Base-by-base conservation (phyloP, 768 basidiomycete species). In the Atractiella rhizophila region DNA sequence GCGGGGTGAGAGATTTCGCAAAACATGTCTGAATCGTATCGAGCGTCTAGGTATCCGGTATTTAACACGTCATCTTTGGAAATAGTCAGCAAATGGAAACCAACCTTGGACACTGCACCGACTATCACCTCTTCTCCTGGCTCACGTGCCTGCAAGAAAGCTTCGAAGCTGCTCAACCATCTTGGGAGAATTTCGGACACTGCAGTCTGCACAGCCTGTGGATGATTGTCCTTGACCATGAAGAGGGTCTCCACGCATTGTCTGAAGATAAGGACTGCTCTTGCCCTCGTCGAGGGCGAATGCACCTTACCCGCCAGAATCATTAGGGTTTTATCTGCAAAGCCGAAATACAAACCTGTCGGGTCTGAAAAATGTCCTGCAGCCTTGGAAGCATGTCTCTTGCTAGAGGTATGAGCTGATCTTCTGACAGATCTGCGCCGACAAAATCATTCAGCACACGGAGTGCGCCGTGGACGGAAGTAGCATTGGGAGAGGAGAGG, bases 381-480 rank as follows among this genome's bases (percentile, higher is more conserved):
- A 98, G 64, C 5, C 82, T 76, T 1, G 91, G 91, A 2, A 88
- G 63, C 28, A 96, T 66, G 54, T 83, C 70, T 31, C 75, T 71
- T n/a, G 91, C 68, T 16, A 96, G 73, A 10, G 82, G 85, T 1
- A 96, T 60, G 26, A 91, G 73, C 63, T 94, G 88, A 54, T 94
- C 86, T 55, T 94, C 91, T 8, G 78, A 77, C 46, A 96, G 61
- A 54, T 86, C 86, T 6, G 77, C 71, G 58, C 79, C 76, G 54
- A 88, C 78, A 58, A 94, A 86, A 53, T 98, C 91, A 8, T 75
- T 74, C 53, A 98, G 71, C 18, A 96, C 79, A 57, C 85, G 74
- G 79, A 98, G 83, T 19, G 86, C 76, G 19, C 91, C 91, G 59
- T 96, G 85, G 5, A 91, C 78, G 5, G 79, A 68, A 43, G 71